Conservation (phyloP, 371 early-diverging fungal genomes). For the Lichtheimia hyalospora region DNA sequence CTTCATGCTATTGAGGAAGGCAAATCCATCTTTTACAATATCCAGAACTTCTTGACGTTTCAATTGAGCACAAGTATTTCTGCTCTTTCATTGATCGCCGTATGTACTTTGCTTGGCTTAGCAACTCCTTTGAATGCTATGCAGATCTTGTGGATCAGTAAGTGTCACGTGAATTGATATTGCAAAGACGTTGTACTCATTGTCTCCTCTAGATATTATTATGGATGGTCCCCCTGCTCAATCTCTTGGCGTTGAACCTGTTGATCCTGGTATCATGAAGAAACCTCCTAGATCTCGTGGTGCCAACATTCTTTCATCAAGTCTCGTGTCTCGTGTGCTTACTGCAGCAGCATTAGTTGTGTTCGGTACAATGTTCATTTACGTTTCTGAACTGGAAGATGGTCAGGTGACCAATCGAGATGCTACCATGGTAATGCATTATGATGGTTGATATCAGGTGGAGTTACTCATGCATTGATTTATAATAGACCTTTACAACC, state of each 20-base stretch:
- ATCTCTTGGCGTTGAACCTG: slow-evolving; percentile 85
- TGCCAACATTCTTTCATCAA: slow-evolving; percentile 76
- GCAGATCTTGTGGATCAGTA: slow-evolving; percentile 97
- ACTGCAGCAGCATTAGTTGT: slow-evolving; percentile 83
- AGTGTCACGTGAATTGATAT: slow-evolving; percentile 22
- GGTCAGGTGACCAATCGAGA: slow-evolving; percentile 76
- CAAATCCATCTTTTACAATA: slow-evolving; percentile 91
- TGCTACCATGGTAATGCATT: slow-evolving; percentile 83
- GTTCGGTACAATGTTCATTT: slow-evolving; percentile 84
- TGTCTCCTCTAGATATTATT: slow-evolving; percentile 67
- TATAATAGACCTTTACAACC: slow-evolving; percentile 86
- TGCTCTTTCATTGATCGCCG: slow-evolving; percentile 83
- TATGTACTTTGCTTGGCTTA: slow-evolving; percentile 83
- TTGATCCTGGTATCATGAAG: slow-evolving; percentile 81
- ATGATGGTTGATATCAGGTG: not conserved
- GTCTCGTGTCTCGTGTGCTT: slow-evolving; percentile 75
- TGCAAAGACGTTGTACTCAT: not conserved
- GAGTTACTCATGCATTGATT: not conserved
- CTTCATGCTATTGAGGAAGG: slow-evolving; percentile 89
- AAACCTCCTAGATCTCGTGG: slow-evolving; percentile 78
- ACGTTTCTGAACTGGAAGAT: slow-evolving; percentile 75
- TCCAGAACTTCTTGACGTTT: slow-evolving; percentile 89
- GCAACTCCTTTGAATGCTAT: slow-evolving; percentile 95
- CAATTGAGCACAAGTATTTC: slow-evolving; percentile 86
- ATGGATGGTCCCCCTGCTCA: slow-evolving; percentile 95